These are phyloP conservation scores for Sarcomyxa edulis DNA, from an alignment of 768 basidiomycete species.

Conservation along the genomic window DNA sequence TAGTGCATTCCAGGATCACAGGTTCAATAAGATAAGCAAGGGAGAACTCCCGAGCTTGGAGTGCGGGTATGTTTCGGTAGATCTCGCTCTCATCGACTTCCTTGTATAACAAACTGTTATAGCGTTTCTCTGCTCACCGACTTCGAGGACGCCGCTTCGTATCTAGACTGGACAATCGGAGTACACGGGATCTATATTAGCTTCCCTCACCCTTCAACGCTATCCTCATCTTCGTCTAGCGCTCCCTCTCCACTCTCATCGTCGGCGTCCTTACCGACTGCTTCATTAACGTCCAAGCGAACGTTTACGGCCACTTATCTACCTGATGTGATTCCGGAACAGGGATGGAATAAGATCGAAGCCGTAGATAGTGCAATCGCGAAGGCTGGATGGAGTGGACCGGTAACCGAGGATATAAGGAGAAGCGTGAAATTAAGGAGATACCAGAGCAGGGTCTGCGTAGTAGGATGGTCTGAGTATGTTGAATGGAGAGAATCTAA, in stretches of 20 bases:
- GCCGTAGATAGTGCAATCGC: constrained; percentile 87
- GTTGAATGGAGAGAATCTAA: constrained; percentile 62
- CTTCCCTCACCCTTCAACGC: constrained; percentile 74
- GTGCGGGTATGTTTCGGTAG: constrained; percentile 64
- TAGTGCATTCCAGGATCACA: constrained; percentile 84
- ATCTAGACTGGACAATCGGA: constrained; percentile 92
- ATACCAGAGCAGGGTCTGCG: constrained; percentile 74
- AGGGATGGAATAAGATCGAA: constrained; percentile 91
- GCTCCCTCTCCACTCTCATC: constrained; percentile 72
- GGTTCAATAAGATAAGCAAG: constrained; percentile 77
- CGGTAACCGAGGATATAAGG: constrained; percentile 77
- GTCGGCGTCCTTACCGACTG: constrained; percentile 44
- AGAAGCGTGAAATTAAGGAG: constrained; percentile 70
- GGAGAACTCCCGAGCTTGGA: constrained; percentile 76
- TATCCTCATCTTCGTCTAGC: constrained; percentile 39
- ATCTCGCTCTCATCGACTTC: constrained; percentile 5
- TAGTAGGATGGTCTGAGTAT: constrained; percentile 74
- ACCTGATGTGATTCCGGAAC: constrained; percentile 87
- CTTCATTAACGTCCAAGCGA: constrained; percentile 45
- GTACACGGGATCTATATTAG: constrained; percentile 88
- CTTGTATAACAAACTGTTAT: constrained; percentile 7
- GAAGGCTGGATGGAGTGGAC: constrained; percentile 88
- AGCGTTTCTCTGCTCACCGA: constrained; percentile 92
- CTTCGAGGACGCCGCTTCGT: constrained; percentile 79
- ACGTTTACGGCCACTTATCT: constrained; percentile 85